Base-by-base conservation (phyloP, 1,139 yeast species). In the Hanseniaspora uvarum region DNA sequence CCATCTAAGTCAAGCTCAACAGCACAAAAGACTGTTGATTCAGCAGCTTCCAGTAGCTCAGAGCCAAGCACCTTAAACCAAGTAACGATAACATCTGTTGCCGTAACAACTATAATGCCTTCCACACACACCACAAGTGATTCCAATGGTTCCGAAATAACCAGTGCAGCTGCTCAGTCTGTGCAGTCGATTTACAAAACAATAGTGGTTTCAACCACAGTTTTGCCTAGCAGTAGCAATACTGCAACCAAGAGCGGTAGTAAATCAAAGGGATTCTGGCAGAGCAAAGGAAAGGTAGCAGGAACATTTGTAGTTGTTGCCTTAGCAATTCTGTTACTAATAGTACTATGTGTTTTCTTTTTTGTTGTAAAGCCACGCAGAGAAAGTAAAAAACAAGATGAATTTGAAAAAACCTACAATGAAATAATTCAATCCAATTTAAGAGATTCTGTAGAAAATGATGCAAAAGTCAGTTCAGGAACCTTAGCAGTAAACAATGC, bases 241-340 rank as follows among this genome's bases (percentile, higher is more conserved):
- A 16, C 45, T 23, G 30, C 60, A 3, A 39, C 58, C 6, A 55
- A 57, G 0, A 19, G 54, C 1, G 23, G 36, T 5, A 46, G 56
- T 1, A 46, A 56, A 21, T 41, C 55, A 4, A 49, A 44, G 7
- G 60, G 67, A 0, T 70, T 67, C 56, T 70, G 72, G 65, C 56
- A 61, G 18, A 65, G 68, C 1, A 63, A 69, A 2, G 72, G 72
- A 0, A 70, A 70, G 60, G 70, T 70, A 12, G 71, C 68, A 0
- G 74, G 72, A 4, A 67, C 71, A 0, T 71, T 71, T 56, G 65
- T 64, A 11, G 69, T 62, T 1, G 70, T 70, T 14, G 74, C 73
- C 3, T 46, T 70, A 2, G 66, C 69, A 1, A 56, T 59, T 0
- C 10, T 61, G 1, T 58, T 62, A 2, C 18, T 69, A 2, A 46